Evolutionary conservation across 805 yeast genomes (phyloP).

Genomic region (Martiniozyma abietophila): DNA sequence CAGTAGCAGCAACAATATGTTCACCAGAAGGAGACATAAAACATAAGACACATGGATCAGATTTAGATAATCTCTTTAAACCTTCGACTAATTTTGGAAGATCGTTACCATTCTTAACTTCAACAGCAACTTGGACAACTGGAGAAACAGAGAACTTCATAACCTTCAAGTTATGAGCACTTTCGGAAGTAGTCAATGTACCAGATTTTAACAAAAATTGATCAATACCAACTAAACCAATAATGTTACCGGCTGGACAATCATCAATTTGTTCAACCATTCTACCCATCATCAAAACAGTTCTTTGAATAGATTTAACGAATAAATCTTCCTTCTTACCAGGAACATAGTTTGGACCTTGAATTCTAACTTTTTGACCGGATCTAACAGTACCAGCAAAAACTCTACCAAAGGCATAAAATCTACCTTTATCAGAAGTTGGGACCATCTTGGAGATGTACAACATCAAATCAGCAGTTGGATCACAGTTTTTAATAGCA

Average conservation of each 20-base stretch:
- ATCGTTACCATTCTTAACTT: slow-evolving; percentile 98
- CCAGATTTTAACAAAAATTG: slow-evolving; percentile 99
- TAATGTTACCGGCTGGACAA: slow-evolving; percentile 99
- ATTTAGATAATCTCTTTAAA: slow-evolving; percentile 98
- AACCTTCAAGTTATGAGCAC: slow-evolving; percentile 98
- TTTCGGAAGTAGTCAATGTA: slow-evolving; percentile 94
- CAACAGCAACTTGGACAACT: slow-evolving; percentile 99
- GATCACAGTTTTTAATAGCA: slow-evolving; percentile 97
- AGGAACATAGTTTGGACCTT: slow-evolving; percentile 99
- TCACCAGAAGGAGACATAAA: slow-evolving; percentile 92
- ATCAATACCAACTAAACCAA: slow-evolving; percentile 99
- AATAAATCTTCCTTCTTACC: slow-evolving; percentile 97
- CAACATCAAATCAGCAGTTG: slow-evolving; percentile 95
- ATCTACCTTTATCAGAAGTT: slow-evolving; percentile 99
- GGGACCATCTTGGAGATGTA: slow-evolving; percentile 99
- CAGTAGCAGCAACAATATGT: slow-evolving; percentile 99
- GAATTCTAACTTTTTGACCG: slow-evolving; percentile 99
- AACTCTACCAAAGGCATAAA: slow-evolving; percentile 99
- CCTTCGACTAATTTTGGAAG: slow-evolving; percentile 99
- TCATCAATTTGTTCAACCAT: slow-evolving; percentile 96
- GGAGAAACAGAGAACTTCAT: slow-evolving; percentile 99
- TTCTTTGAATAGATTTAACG: slow-evolving; percentile 97
- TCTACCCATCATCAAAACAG: slow-evolving; percentile 99
- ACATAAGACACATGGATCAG: slow-evolving; percentile 96
- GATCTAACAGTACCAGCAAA: slow-evolving; percentile 99